A percentile compares a stretch with the other conserved stretches of the same genome.
Evolutionary conservation across 192 early-diverging fungal genomes (phyloP).

Genomic region (Backusella westeae): DNA sequence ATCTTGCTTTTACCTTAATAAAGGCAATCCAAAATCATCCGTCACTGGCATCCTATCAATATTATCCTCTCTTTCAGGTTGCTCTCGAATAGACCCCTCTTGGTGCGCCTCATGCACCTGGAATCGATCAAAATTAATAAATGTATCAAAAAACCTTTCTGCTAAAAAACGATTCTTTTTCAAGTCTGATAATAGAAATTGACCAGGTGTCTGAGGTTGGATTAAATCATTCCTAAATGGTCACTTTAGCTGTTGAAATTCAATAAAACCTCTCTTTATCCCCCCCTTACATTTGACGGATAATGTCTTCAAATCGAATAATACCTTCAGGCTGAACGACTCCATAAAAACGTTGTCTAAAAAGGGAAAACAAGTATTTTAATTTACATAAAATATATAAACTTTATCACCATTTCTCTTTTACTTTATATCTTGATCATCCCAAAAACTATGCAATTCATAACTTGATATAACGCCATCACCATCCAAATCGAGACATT

Average conservation of each 20-base stretch:
- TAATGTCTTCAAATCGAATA: slow-evolving; percentile 35
- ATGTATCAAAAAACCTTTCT: slow-evolving; percentile 41
- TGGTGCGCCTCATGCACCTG: slow-evolving; percentile 38
- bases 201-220: slow-evolving; percentile 27
- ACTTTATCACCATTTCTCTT: too few species aligned
- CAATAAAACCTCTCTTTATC: background rate
- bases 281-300: slow-evolving; percentile 34
- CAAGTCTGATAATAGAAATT: slow-evolving; percentile 31
- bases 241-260: background rate
- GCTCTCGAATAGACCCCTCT: background rate
- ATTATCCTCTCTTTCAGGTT: background rate
- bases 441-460: slow-evolving; percentile 85
- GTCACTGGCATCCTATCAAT: background rate
- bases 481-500: slow-evolving; percentile 88
- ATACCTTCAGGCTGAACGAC: background rate
- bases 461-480: slow-evolving; percentile 84
- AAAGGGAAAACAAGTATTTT: background rate
- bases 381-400: background rate
- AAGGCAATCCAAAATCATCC: slow-evolving; percentile 11
- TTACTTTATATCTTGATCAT: slow-evolving; percentile 66
- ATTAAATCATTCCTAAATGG: slow-evolving; percentile 34
- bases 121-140: slow-evolving; percentile 31
- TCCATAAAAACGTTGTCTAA: slow-evolving; percentile 10
- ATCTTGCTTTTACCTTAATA: background rate
- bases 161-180: slow-evolving; percentile 33